Base-by-base conservation (phyloP, 768 basidiomycete species). In the Suillus alpinus region DNA sequence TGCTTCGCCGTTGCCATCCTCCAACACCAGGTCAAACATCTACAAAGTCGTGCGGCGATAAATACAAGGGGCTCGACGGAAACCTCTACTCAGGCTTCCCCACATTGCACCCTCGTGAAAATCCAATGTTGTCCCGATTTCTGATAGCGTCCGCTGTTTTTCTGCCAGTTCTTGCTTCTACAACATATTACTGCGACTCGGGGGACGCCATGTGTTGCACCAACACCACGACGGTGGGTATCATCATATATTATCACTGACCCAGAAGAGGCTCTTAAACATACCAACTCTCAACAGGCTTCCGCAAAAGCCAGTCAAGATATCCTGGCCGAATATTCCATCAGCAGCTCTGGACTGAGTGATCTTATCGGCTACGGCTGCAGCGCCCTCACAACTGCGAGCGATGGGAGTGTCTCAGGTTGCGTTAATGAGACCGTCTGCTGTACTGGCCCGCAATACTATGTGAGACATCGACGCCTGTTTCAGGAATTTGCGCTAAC, bases 391-490 rank as follows among this genome's bases (percentile, higher is more conserved):
- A n/a, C 10, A 44, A n/a, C 29, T n/a, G 29, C 4, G 5, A 31
- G 49, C 31, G 29, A 50, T 29, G 46, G 14, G 14, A 47, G 26
- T 18, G n/a, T 44, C n/a, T 31, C 29, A 18, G 16, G 10, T 18
- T 50, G 49, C 5, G 6, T 6, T 31, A 29, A 31, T 4, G 16
- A 29, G 49, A 50, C 49, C 9, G 16, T 31, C 29, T 50, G 49
- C 29, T 50, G 18, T 31, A 50, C 49, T 49, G 26, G 16, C 6
- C 20, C 20, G 6, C 14, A 16, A 6, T 46, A 46, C 10, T 46
- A 46, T 5, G 41, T 44, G 36, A 4, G 73, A 74, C 32, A 69
- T 75, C 29, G 36, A 41, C 8, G 40, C 57, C 8, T 46, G 57
- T 23, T 46, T 23, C 12, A 46, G 12, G 44, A 26, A 26, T 46